These are phyloP conservation scores for Chloris gayana DNA, from an alignment of 176 grass and related monocot genomes.

Conservation along the genomic window DNA sequence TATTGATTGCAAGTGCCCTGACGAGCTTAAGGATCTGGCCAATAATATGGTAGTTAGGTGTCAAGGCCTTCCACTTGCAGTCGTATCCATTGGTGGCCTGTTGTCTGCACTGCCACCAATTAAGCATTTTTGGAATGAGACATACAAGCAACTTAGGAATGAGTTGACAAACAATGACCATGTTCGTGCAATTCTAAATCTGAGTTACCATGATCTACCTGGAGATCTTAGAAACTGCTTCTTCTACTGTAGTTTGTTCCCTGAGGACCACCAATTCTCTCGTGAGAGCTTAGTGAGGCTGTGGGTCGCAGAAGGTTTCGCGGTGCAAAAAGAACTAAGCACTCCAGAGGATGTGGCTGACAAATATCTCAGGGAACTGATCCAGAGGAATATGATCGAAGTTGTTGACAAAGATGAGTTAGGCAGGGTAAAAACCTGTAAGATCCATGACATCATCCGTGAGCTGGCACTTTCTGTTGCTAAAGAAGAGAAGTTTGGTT, in stretches of 20 bases:
- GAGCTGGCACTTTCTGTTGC: slow-evolving; percentile 9
- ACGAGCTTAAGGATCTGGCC: no score
- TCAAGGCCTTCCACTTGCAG: no score
- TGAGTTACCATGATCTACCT: slow-evolving; percentile 33
- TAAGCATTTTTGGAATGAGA: slow-evolving; percentile 35
- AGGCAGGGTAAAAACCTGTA: slow-evolving; percentile 19
- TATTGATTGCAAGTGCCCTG: no score
- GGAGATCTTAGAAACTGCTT: background rate
- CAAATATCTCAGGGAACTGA: background rate
- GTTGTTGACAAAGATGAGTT: slow-evolving; percentile 22
- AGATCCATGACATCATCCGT: slow-evolving; percentile 24
- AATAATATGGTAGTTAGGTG: no score
- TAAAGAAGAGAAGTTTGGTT: slow-evolving; percentile 12
- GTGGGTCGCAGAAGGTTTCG: slow-evolving; percentile 37
- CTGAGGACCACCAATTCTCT: no score
- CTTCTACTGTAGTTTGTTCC: no score
- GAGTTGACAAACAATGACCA: no score
- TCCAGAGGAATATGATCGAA: slow-evolving; percentile 28
- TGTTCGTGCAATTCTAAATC: no score
- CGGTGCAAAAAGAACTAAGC: background rate
- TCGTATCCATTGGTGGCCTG: background rate
- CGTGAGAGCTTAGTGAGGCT: background rate
- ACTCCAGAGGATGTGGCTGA: background rate
- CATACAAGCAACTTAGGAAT: slow-evolving; percentile 25
- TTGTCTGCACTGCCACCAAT: slow-evolving; percentile 23